A percentile compares a stretch with the other conserved stretches of the same genome.
phyloP scores from a whole-genome alignment of 495 filamentous ascomycete species.

The Penicillium canariense region DNA sequence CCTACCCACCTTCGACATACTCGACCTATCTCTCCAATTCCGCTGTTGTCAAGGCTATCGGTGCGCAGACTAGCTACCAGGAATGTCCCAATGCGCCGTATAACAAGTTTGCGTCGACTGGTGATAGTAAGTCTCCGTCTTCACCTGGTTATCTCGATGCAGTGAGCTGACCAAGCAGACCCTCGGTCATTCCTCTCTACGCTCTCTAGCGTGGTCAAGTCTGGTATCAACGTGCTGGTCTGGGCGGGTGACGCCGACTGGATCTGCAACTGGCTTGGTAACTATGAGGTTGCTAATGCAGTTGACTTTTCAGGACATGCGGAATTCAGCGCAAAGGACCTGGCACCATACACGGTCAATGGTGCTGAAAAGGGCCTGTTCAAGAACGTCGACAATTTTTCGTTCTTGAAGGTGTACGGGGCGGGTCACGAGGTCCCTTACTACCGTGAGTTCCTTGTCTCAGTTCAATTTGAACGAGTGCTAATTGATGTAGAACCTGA shows the following conservation, averaged over 20 bases:
- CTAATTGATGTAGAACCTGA: slow-evolving; percentile 36
- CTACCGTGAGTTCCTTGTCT: slow-evolving; percentile 32
- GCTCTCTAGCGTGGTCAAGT: slow-evolving; percentile 47
- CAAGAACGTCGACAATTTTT: slow-evolving; percentile 51
- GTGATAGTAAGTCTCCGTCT: slow-evolving; percentile 39
- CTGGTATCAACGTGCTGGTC: slow-evolving; percentile 47
- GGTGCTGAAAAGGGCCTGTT: slow-evolving; percentile 46
- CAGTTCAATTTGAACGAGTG: neutral
- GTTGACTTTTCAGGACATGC: slow-evolving; percentile 36
- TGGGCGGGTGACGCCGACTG: slow-evolving; percentile 59
- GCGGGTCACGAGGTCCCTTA: slow-evolving; percentile 54
- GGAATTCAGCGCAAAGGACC: slow-evolving; percentile 35
- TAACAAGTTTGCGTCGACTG: slow-evolving; percentile 43
- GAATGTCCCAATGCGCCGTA: slow-evolving; percentile 43
- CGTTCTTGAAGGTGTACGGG: slow-evolving; percentile 50
- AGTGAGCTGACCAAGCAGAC: slow-evolving; percentile 20
- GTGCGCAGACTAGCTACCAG: slow-evolving; percentile 45
- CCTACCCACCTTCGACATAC: slow-evolving; percentile 49
- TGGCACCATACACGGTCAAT: slow-evolving; percentile 48
- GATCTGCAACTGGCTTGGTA: slow-evolving; percentile 57
- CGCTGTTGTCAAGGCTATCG: slow-evolving; percentile 48
- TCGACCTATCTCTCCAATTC: slow-evolving; percentile 38
- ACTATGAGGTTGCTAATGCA: slow-evolving; percentile 40
- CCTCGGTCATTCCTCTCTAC: slow-evolving; percentile 45
- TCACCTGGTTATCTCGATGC: neutral